Base-by-base conservation (phyloP, 805 yeast species). In the Spathaspora sp. region DNA sequence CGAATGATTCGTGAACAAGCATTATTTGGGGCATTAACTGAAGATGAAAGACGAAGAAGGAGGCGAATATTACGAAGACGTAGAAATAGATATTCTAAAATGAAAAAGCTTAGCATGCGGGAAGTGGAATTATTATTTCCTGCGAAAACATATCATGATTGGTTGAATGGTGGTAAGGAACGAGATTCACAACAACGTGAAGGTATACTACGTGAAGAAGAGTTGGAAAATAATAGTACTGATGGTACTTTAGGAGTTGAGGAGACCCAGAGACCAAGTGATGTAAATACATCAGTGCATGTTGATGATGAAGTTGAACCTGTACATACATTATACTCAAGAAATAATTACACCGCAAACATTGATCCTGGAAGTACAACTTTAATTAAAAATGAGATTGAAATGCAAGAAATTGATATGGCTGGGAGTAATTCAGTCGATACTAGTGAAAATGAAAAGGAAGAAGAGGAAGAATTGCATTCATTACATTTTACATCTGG, bases 81-180 rank as follows among this genome's bases (percentile, higher is more conserved):
- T 45, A 55, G 75, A 18, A 65, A 67, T 14, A 62, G 79, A 39
- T 79, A 66, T 47, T 60, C 73, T 40, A 73, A 75, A 45, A 81
- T 79, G 74, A 75, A 78, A 62, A 78, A 79, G 58, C 67, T 81
- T 43, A 72, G 84, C 1, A 79, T 72, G 49, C 77, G 72, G 28
- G 84, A 85, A 60, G 85, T 84, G n/a, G 82, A 83, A 43, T 72
- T 72, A 23, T 64, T 83, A 48, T 85, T 85, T 62, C 89, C 89
- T 0, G 60, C 69, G 19, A 76, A 80, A 53, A 75, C 84, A 1
- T 85, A 83, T 59, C 65, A 70, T 45, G 77, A 81, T 50, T 85
- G 89, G 89, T 63, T 82, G 29, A 72, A 77, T 53, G 85, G 85
- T 32, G 89, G 87, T 17, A 75, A 77, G 49, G 85, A 81, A 57